These are phyloP conservation scores for Pleurotus pulmonarius DNA, from an alignment of 768 basidiomycete species.

Conservation along the genomic window DNA sequence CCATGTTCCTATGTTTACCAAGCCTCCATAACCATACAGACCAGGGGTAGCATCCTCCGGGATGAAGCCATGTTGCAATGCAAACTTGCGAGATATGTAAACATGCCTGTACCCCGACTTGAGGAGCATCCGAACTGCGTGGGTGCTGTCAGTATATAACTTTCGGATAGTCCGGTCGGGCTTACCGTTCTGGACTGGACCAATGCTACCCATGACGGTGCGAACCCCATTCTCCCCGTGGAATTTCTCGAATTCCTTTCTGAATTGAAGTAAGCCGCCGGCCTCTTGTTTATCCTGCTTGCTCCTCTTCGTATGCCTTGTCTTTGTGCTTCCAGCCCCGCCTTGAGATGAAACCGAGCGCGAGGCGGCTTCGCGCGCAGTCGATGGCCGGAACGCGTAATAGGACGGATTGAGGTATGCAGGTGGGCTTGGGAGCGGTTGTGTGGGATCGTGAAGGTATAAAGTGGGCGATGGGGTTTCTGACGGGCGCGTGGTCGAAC, in stretches of 20 bases:
- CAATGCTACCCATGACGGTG: slow-evolving; percentile 88
- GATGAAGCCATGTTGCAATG: slow-evolving; percentile 82
- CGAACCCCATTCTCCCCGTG: slow-evolving; percentile 91
- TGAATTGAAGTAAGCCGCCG: slow-evolving; percentile 55
- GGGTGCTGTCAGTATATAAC: neutral
- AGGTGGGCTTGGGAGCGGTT: slow-evolving; percentile 54
- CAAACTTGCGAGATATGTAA: slow-evolving; percentile 94
- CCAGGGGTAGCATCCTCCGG: slow-evolving; percentile 85
- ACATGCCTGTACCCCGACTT: slow-evolving; percentile 91
- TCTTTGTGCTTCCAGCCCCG: slow-evolving; percentile 28
- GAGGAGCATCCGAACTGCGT: slow-evolving; percentile 84
- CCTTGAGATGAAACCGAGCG: slow-evolving; percentile 30
- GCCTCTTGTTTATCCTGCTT: slow-evolving; percentile 28
- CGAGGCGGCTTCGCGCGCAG: slow-evolving; percentile 23
- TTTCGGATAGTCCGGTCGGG: slow-evolving; percentile 6
- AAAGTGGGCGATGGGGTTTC: slow-evolving; percentile 42
- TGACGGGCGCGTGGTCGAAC: slow-evolving; percentile 21
- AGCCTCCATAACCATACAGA: slow-evolving; percentile 89
- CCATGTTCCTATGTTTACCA: slow-evolving; percentile 83
- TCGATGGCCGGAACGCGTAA: slow-evolving; percentile 57
- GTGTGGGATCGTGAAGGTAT: slow-evolving; percentile 58
- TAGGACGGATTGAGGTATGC: slow-evolving; percentile 70
- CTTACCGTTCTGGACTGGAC: slow-evolving; percentile 83
- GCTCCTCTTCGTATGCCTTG: slow-evolving; percentile 34
- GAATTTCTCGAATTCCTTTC: slow-evolving; percentile 80